Percentiles rank a stretch among this genome's conserved stretches.
Evolutionary conservation across 306 rosid genomes (phyloP).

Genomic region (Vigna mungo): DNA sequence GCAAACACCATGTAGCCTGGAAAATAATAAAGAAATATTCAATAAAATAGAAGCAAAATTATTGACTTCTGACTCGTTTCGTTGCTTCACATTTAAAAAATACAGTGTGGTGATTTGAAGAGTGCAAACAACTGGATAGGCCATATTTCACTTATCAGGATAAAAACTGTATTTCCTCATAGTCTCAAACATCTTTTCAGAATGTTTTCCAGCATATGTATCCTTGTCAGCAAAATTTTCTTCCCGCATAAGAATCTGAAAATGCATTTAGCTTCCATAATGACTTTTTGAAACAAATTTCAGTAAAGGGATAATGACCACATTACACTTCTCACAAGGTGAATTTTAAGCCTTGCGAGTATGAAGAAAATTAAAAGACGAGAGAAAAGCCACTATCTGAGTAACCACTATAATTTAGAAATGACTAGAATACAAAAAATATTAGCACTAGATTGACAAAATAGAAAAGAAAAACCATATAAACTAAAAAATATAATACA

Average conservation of each 20-base stretch:
- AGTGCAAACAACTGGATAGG: conserved; percentile 6
- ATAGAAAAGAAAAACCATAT: background rate
- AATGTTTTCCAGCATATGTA: background rate
- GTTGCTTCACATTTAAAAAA: background rate
- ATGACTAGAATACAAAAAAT: background rate
- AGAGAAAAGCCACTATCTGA: background rate
- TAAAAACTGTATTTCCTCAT: conserved; percentile 17
- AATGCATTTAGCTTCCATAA: background rate
- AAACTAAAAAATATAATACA: too few species aligned
- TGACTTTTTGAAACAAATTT: background rate
- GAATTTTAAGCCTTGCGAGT: background rate
- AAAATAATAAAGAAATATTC: conserved; percentile 30
- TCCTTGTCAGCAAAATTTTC: background rate
- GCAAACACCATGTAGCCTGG: conserved; percentile 92
- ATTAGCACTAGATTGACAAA: background rate
- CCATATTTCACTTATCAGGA: background rate
- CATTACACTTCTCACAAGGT: background rate
- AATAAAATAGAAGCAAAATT: background rate
- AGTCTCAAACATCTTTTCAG: conserved; percentile 3
- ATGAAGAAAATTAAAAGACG: background rate
- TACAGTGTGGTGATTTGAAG: background rate
- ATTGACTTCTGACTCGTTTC: conserved; percentile 9
- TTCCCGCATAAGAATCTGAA: background rate
- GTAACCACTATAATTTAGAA: background rate
- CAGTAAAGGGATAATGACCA: conserved; percentile 1